phyloP scores from a whole-genome alignment of 1,139 yeast species.

The Zhuliangozyma blackwelliae region DNA sequence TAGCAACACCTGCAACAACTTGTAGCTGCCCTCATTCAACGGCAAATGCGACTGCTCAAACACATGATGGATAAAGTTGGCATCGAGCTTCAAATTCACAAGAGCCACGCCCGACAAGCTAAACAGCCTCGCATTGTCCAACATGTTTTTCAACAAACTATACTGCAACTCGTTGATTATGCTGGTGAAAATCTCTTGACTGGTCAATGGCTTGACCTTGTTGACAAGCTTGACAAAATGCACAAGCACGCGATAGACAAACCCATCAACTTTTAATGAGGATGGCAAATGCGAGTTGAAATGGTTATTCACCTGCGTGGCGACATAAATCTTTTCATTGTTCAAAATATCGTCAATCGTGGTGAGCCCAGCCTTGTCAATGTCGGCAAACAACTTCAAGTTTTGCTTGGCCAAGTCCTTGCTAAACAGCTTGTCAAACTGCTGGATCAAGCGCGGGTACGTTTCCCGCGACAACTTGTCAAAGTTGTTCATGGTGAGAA shows the following conservation, averaged over 20 bases:
- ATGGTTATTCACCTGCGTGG: constrained; percentile 24
- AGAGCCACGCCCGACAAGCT: constrained; percentile 13
- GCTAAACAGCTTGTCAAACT: constrained; percentile 33
- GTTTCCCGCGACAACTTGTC: constrained; percentile 32
- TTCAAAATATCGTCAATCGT: constrained; percentile 41
- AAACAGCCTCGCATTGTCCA: constrained; percentile 27
- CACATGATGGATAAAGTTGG: constrained; percentile 37
- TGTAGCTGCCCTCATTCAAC: constrained; percentile 35
- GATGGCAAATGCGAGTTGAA: constrained; percentile 15
- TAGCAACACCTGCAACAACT: constrained; percentile 31
- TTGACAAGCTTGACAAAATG: constrained; percentile 43
- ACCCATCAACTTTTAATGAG: constrained; percentile 32
- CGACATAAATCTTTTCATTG: constrained; percentile 36
- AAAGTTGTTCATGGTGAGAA: constrained; percentile 45
- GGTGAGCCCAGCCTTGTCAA: constrained; percentile 40
- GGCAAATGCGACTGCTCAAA: constrained; percentile 37
- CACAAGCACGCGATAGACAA: constrained; percentile 35
- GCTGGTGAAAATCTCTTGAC: constrained; percentile 31
- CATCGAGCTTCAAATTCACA: constrained; percentile 32
- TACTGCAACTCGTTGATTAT: constrained; percentile 40
- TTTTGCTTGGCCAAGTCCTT: constrained; percentile 37
- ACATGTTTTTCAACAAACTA: constrained; percentile 29
- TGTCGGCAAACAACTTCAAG: constrained; percentile 39
- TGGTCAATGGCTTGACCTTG: constrained; percentile 41
- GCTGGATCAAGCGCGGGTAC: constrained; percentile 30